Base-by-base conservation (phyloP, 441 rosid genomes). In the Cnidoscolus chayamansa region DNA sequence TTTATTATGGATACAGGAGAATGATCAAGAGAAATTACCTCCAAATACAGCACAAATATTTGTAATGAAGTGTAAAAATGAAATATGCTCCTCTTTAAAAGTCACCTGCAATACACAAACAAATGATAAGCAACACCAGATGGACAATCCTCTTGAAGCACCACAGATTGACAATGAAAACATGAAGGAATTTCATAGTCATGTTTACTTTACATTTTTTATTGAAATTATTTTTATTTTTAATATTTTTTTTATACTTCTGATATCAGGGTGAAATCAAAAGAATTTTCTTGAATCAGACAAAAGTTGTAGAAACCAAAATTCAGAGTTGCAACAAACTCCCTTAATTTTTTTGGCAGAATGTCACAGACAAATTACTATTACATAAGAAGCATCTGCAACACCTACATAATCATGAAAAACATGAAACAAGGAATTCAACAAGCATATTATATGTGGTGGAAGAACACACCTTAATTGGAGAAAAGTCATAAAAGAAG, bases 401-500 rank as follows among this genome's bases (percentile, higher is more conserved):
- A 31, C 47, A 8, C 37, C 63, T 11, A 61, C 15, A 60, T 71
- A 49, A 61, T 15, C 62, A 61, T 37, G 15, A 48, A 19, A 55
- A 53, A 50, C 12, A 15, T 30, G 25, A 6, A 16, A 68, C 9
- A 15, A 16, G 63, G 43, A 40, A 57, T 48, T 32, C 49, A 20
- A 61, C 51, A 65, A 30, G 50, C 20, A 56, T 48, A 63, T 31
- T 20, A 31, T 7, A 10, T 37, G 20, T 32, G 51, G 58, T 32
- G 0, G 17, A 72, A 63, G 67, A 77, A 70, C 76, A 64, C 45
- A 92, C 99, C 99, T 94, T 94, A 75, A 94, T 94, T 17, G 99
- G 97, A 70, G 96, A 94, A 48, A 94, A 90, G 83, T 94, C 99
- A 79, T 92, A 94, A 76, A 90, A 84, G 89, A 94, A 92, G 89